Evolutionary conservation across 257 asterid genomes (phyloP).

Genomic region (Solanum bukasovii): DNA sequence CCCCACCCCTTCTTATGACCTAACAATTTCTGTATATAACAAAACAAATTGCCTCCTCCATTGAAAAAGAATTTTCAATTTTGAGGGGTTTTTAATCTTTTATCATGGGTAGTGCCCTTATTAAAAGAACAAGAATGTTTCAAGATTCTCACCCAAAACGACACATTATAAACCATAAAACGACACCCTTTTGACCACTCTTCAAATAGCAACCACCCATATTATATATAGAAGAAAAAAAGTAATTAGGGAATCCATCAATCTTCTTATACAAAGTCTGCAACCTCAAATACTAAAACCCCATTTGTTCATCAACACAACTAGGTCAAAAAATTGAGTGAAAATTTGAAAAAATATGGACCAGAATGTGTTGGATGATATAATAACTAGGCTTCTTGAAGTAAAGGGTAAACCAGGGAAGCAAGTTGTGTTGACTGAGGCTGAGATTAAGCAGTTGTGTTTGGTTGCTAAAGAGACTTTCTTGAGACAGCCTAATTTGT

Average conservation of each 20-base stretch:
- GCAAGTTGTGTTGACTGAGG: slow-evolving; percentile 28
- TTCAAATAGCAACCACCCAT: slow-evolving; percentile 1
- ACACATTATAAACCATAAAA: not conserved
- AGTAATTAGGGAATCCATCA: not conserved
- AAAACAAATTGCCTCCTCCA: not conserved
- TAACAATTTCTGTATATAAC: not conserved
- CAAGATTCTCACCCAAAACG: not conserved
- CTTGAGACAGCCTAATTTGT: slow-evolving; percentile 30
- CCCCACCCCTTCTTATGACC: not conserved
- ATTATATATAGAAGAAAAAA: not conserved
- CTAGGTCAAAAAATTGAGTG: not conserved
- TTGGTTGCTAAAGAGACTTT: slow-evolving; percentile 14
- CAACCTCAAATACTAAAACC: not conserved
- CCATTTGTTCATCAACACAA: not conserved
- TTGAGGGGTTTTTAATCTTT: not conserved
- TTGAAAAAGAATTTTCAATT: not conserved
- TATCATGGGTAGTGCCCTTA: not conserved
- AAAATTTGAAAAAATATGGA: slow-evolving; percentile 6
- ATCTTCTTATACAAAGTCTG: not conserved
- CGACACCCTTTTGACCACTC: not conserved
- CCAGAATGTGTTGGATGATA: slow-evolving; percentile 24
- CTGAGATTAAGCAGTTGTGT: slow-evolving; percentile 23
- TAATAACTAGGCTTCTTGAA: slow-evolving; percentile 23
- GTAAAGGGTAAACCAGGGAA: slow-evolving; percentile 21
- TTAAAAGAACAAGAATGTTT: not conserved